Base-by-base conservation (phyloP, 1,139 yeast species). In the Kurtzmaniella natalensis region DNA sequence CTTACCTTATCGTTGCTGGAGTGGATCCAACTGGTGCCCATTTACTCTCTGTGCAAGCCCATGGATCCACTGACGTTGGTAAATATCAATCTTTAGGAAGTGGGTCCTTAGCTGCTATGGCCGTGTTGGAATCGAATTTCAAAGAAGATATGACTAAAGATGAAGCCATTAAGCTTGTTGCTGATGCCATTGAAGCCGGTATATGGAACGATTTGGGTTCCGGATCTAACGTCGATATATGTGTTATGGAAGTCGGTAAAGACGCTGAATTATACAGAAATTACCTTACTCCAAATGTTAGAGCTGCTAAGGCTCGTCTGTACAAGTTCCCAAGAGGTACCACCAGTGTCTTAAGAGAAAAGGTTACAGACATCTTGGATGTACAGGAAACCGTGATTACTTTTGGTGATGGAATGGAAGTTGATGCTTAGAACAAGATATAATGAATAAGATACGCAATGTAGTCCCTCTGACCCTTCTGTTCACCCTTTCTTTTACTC, bases 101-200 rank as follows among this genome's bases (percentile, higher is more conserved):
- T 3, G 98, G 98, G 42, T 88, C 96, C n/a, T 75, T 92, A 58
- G 97, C 98, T 3, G 98, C 98, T 11, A 92, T 92, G 95, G 96
- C 98, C 2, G 94, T 92, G 16, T 70, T 92, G 50, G 98, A 92
- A 61, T 76, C 94, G 28, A 74, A 80, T 44, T 92, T 95, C 94
- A 78, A 72, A 50, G 79, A 76, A 42, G 86, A 77, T 44, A 64
- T 92, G 70, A 72, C 81, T 17, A 81, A 70, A 56, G 95, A 88
- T 33, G 95, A 87, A 55, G 98, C 97, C 16, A 79, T 89, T 64
- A 77, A 77, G 45, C 72, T 92, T 40, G 92, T 96, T 44, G 73
- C 96, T 5, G 88, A 85, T 47, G 98, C 98, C 29, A 92, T 92
- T 53, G 87, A 86, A 62, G 87, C 96, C 21, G 98, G 98, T 75